These are phyloP conservation scores for Diacronema lutheri DNA, from an alignment of 78 protist species.

Conservation along the genomic window DNA sequence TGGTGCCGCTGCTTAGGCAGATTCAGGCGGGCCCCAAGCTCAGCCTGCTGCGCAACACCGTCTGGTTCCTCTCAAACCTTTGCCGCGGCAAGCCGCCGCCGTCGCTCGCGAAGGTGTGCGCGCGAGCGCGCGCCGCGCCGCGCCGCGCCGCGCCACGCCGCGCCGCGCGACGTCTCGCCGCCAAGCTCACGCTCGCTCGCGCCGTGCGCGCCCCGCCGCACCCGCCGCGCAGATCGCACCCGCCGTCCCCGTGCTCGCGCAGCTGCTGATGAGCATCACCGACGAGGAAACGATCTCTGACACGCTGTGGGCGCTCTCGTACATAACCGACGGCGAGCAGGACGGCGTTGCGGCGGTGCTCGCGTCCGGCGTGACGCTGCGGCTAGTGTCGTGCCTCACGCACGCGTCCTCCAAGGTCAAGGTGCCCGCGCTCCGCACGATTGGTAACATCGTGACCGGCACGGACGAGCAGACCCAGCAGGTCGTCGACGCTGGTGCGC, in stretches of 20 bases:
- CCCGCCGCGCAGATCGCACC: background rate
- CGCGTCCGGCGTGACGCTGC: background rate
- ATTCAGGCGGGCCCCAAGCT: background rate
- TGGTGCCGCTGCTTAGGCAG: background rate
- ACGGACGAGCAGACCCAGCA: background rate
- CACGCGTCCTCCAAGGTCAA: background rate
- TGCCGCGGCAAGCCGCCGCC: conserved; percentile 25
- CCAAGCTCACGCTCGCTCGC: no score
- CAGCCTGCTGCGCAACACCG: background rate
- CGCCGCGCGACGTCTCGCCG: no score
- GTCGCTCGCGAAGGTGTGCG: background rate
- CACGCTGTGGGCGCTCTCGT: background rate
- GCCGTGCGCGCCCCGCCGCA: no score
- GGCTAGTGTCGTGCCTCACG: background rate
- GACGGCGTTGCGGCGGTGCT: background rate
- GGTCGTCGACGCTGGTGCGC: background rate
- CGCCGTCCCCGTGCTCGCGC: background rate
- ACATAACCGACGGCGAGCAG: conserved; percentile 12
- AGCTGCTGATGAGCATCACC: background rate
- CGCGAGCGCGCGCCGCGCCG: no score
- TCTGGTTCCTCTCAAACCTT: background rate
- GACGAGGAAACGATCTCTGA: conserved; percentile 12
- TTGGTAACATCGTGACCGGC: conserved; percentile 33
- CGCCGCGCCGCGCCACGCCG: no score
- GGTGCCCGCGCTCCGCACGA: conserved; percentile 2